A percentile compares a stretch with the other conserved stretches of the same genome.
Evolutionary conservation across 1,284 basidiomycete genomes (phyloP).

Genomic region (Cystobasidium pallidum): DNA sequence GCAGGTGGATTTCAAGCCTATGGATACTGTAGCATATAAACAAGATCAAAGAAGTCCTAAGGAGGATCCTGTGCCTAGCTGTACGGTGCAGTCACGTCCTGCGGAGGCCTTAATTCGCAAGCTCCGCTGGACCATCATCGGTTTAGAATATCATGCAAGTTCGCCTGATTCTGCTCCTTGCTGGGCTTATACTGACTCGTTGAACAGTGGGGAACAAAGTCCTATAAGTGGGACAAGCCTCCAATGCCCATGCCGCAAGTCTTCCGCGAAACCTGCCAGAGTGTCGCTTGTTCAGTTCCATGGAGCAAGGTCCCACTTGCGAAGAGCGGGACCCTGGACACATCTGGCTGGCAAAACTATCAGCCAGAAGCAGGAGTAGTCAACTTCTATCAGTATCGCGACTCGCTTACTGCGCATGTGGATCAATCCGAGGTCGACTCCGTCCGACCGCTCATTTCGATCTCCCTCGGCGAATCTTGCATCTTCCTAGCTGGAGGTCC

Average conservation of each 20-base stretch:
- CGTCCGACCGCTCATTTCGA: constrained; percentile 83
- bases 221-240: constrained; percentile 37
- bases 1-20: constrained; percentile 30
- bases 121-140: constrained; percentile 88
- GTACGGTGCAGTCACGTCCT: constrained; percentile 33
- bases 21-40: constrained; percentile 21
- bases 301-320: constrained; percentile 1
- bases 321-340: constrained; percentile 7
- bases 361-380: constrained; percentile 81
- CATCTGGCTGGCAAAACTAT: constrained; percentile 45
- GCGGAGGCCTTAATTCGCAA: constrained; percentile 46
- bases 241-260: constrained; percentile 40
- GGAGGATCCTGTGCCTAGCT: constrained; percentile 20
- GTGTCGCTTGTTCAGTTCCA: constrained; percentile 24
- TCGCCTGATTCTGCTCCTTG: no score
- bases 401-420: constrained; percentile 90
- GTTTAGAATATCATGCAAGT: constrained; percentile 72
- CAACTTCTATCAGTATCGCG: constrained; percentile 67
- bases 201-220: constrained; percentile 44
- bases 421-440: constrained; percentile 85
- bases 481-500: constrained; percentile 84
- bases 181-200: background rate
- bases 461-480: constrained; percentile 86
- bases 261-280: constrained; percentile 6
- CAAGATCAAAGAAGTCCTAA: constrained; percentile 21